Evolutionary conservation across 306 rosid species (phyloP), one percentile per base, ranked within the genome.

Genomic region (Ormosia emarginata): DNA sequence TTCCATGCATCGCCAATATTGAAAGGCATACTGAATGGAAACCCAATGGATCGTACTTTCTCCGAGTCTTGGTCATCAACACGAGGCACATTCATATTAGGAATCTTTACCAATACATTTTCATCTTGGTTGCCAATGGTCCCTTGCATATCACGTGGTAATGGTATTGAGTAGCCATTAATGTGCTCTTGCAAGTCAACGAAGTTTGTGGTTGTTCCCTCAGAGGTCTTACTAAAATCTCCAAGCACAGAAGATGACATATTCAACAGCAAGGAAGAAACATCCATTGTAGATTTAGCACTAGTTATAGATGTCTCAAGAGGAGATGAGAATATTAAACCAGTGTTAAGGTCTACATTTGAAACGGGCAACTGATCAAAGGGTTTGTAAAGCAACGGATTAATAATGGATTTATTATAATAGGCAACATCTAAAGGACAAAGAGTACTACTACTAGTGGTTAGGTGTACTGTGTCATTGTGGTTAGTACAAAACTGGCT

Each of bases 1-100:
- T 88, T 90, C 91, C 93, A 90, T 69, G 87, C 86, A 37, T 86
- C 88, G 4, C 80, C 87, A 62, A 71, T 71, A 69, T 80, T 82
- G 77, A 75, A 40, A 74, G 88, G 83, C 32, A 83, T 55, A 36
- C 13, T 65, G 56, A 85, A 74, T 1, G 91, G 91, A 61, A 89
- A 85, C 33, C 88, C 89, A 29, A 70, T 62, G 37, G 90, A 81
- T 72, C 85, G 57, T 43, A 69, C 82, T 12, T 49, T 71, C 75
- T 84, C 90, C 88, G 81, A 61, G 29, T 80, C 86, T 67, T 76
- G 75, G 13, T 81, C 91, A n/a, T 68, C 85, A 15, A 66, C 44
- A 59, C 59, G 49, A 41, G 77, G 67, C 79, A 63, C 57, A 56
- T 69, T 68, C 33, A 69, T 30, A 67, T 63, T 84, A 17, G 74